Evolutionary conservation across 352 stramenopile genomes (phyloP).

Genomic region (Globisporangium splendens): DNA sequence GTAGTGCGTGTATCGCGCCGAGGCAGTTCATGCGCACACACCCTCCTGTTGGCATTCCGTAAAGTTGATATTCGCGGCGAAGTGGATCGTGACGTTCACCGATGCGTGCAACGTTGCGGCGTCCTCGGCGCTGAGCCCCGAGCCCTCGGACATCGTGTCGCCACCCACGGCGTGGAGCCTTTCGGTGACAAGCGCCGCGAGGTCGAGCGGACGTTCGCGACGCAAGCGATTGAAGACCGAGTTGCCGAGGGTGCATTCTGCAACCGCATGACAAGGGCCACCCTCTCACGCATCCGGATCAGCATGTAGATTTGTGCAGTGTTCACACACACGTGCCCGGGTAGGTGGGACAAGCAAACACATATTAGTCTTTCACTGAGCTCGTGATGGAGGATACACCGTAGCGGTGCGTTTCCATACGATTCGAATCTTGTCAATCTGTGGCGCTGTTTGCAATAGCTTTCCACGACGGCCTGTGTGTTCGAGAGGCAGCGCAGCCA

Average conservation of each 20-base stretch:
- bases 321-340: too few relatives aligned
- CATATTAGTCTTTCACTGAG: too few relatives aligned
- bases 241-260: constrained; percentile 71
- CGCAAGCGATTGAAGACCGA: constrained; percentile 71
- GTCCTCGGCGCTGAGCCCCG: constrained; percentile 53
- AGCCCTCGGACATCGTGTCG: constrained; percentile 55
- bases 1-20: constrained; percentile 56
- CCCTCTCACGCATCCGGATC: constrained; percentile 71
- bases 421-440: too few relatives aligned
- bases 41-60: too few relatives aligned
- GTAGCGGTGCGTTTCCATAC: too few relatives aligned
- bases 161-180: constrained; percentile 67
- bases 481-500: too few relatives aligned
- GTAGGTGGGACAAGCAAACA: too few relatives aligned
- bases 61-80: constrained; percentile 78
- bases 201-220: constrained; percentile 38
- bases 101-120: constrained; percentile 29
- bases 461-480: too few relatives aligned
- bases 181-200: constrained; percentile 33
- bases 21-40: constrained; percentile 86
- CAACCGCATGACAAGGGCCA: constrained; percentile 41
- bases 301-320: constrained; percentile 63
- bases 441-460: too few relatives aligned
- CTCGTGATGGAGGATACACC: too few relatives aligned
- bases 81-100: constrained; percentile 78